Conservation (phyloP, 23 red algal species). For the Gracilaria domingensis region DNA sequence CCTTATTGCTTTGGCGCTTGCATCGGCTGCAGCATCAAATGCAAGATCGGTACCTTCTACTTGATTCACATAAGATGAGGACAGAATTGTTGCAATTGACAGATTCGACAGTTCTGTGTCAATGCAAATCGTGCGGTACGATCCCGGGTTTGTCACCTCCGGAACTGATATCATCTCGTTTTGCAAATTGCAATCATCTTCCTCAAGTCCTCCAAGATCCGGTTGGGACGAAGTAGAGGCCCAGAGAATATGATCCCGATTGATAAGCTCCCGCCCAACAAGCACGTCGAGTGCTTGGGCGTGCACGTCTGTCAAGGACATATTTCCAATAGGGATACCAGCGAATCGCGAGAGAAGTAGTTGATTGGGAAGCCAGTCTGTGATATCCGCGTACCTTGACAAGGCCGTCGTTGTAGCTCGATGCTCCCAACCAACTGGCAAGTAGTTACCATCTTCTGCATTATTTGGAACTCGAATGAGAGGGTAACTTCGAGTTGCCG, state of each 20-base stretch:
- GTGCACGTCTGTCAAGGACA: constrained; percentile 71
- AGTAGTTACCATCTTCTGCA: constrained; percentile 67
- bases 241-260: constrained; percentile 77
- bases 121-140: constrained; percentile 81
- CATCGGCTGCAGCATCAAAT: constrained; percentile 74
- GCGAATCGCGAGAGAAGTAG: constrained; percentile 59
- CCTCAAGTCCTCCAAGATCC: constrained; percentile 70
- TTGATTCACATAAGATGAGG: constrained; percentile 79
- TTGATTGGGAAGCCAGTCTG: constrained; percentile 54
- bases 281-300: constrained; percentile 72
- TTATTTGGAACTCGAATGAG: constrained; percentile 62
- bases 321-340: constrained; percentile 85
- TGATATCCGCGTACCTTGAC: constrained; percentile 47
- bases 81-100: constrained; percentile 74
- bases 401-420: constrained; percentile 50
- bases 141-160: constrained; percentile 68
- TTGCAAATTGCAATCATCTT: constrained; percentile 71
- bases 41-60: constrained; percentile 72
- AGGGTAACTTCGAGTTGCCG: constrained; percentile 46
- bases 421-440: constrained; percentile 80
- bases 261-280: constrained; percentile 67
- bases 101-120: constrained; percentile 77
- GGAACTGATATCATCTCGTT: constrained; percentile 63
- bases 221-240: constrained; percentile 49
- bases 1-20: constrained; percentile 2